Base-by-base conservation (phyloP, 2,329 filamentous ascomycete species). In the Talaromyces piceae region DNA sequence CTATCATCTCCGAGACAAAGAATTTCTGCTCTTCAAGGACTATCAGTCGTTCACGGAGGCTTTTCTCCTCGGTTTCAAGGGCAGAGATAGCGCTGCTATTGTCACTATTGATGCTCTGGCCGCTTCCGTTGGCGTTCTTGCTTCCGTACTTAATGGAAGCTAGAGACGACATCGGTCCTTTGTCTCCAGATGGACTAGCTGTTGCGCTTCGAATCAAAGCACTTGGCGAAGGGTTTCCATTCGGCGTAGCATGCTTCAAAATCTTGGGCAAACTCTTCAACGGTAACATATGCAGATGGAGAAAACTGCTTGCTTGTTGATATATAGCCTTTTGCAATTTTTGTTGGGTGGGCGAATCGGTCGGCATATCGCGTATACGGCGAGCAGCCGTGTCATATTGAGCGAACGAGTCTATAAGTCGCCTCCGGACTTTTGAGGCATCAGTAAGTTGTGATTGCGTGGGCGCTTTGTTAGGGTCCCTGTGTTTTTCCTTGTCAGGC, bases 11-110 rank as follows among this genome's bases (percentile, higher is more conserved):
- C 31, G 84, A 82, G 0, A 96, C 89, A 70, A 95, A 82, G 68
- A 94, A 95, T 57, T 84, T 86, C 67, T 96, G 91, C 69, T 96
- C 91, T 66, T 95, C 89, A 1, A 96, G 76, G 5, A 96, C 84
- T 26, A 93, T 86, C 11, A 95, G 73, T 3, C 83, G 77, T 61
- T 95, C 90, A 13, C 86, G 80, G 1, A 94, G 72, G 18, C 88
- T 81, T 64, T 88, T 91, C 67, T 95, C 90, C 64, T 95, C 89
- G 0, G 79, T 81, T 67, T 95, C 90, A 4, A 95, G 72, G 2
- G 80, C 81, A 0, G 81, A 84, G 12, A 86, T 72, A 12, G 76
- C 75, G 54, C 76, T 79, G 52, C 77, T 78, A 57, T 78, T 78
- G 49, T 73, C 67, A 47, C 76, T 77, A 46, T 75, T 68, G 45